These are phyloP conservation scores for Brachypodium distachyon DNA, from an alignment of 202 grass and related monocot species.

Conservation along the genomic window DNA sequence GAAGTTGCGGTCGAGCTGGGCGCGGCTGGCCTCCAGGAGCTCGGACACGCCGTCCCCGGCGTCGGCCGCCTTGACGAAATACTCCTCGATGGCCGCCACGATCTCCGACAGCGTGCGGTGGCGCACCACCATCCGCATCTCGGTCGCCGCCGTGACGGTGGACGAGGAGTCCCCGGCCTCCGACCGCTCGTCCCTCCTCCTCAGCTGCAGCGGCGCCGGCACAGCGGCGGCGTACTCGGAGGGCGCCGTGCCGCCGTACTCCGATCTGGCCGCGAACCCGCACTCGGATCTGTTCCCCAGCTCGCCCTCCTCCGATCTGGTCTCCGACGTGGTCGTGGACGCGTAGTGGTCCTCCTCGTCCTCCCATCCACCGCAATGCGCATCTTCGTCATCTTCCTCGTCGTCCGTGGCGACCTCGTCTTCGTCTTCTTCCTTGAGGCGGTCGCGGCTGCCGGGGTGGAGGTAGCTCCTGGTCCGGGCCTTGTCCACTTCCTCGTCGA, in stretches of 20 bases:
- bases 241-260: constrained; percentile 44
- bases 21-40: constrained; percentile 70
- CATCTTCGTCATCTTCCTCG: constrained; percentile 34
- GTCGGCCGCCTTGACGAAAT: constrained; percentile 71
- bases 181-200: constrained; percentile 42
- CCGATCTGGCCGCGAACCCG: constrained; percentile 57
- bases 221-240: constrained; percentile 43
- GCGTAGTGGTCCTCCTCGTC: constrained; percentile 66
- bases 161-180: constrained; percentile 48
- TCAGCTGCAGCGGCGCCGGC: constrained; percentile 30
- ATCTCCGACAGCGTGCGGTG: constrained; percentile 81
- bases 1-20: constrained; percentile 81
- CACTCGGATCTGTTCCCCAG: constrained; percentile 56
- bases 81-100: constrained; percentile 73
- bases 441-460: constrained; percentile 13
- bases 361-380: constrained; percentile 51
- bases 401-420: constrained; percentile 38
- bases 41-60: constrained; percentile 62
- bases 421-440: constrained; percentile 52
- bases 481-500: constrained; percentile 39
- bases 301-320: constrained; percentile 52
- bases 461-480: constrained; percentile 32
- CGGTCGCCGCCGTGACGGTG: constrained; percentile 31
- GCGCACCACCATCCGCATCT: constrained; percentile 71
- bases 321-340: constrained; percentile 66